Base-by-base conservation (phyloP, 2,329 filamentous ascomycete genomes). In the Penicillium brasilianum region DNA sequence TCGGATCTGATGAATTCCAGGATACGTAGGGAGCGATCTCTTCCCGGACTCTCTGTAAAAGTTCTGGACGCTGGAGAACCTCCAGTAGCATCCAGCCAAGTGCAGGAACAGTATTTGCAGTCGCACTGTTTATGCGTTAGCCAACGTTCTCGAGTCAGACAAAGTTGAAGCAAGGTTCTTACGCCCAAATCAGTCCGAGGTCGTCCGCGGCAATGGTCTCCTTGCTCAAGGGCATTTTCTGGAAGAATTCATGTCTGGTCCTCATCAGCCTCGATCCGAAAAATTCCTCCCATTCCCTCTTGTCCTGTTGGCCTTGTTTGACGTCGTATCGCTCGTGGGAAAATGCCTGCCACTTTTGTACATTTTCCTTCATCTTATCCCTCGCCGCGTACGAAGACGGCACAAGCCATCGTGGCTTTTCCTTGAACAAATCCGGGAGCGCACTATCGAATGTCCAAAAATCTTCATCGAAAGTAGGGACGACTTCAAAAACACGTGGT, bases 71-170 rank as follows among this genome's bases (percentile, higher is more conserved):
- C 10, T 75, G 72, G 59, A 75, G 76, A 10, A 82, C 68, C 53
- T 82, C 77, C 55, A 76, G 76, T 0, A 82, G 65, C 64, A 81
- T 72, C 80, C 81, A 83, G 6, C 74, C 72, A 3, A 76, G 69
- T 32, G 80, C 69, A 1, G 74, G 71, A 34, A 78, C 74, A 1
- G 78, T 72, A 57, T 78, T 79, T 25, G 76, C 72, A 53, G 77
- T 78, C 32, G 79, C 69, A n/a, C 63, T 63, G 39, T 20, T 20
- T 13, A 49, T 39, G 13, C 6, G 14, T 55, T 25, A 50, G 46
- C 30, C 10, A 2, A 44, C 14, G n/a, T 25, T 44, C 18, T 44
- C 41, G 16, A 44, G 18, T 25, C 14, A 25, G 9, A 25, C 4
- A 25, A 44, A 25, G 20, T 14, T 4, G 41, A 20, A 44, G 41